Percentiles rank a stretch among this genome's conserved stretches.
phyloP scores from a whole-genome alignment of 1,139 yeast genomes.

The Schizosaccharomyces versatilis region DNA sequence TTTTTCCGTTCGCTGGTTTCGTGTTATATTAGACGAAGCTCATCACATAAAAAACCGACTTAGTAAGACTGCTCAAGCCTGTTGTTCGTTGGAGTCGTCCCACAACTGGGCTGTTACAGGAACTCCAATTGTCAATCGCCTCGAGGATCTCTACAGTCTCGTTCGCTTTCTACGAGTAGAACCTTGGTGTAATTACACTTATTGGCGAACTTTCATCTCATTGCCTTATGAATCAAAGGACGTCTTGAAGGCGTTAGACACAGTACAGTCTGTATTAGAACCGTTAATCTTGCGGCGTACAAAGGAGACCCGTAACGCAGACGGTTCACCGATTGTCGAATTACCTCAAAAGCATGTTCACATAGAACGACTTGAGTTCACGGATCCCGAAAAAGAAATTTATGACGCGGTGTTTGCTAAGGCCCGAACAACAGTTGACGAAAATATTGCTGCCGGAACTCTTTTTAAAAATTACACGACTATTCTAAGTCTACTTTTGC shows the following conservation, averaged over 20 bases:
- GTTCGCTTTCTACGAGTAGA: conserved; percentile 54
- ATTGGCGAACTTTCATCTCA: conserved; percentile 79
- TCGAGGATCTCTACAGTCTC: conserved; percentile 68
- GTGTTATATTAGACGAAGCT: conserved; percentile 78
- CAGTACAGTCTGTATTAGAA: conserved; percentile 63
- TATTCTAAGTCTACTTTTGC: conserved; percentile 58
- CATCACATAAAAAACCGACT: conserved; percentile 67
- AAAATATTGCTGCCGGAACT: conserved; percentile 39
- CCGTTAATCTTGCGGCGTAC: conserved; percentile 73
- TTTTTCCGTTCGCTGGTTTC: conserved; percentile 50
- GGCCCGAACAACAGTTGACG: conserved; percentile 51
- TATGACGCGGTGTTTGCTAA: conserved; percentile 49
- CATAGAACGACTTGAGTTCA: conserved; percentile 45
- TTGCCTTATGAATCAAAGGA: conserved; percentile 60
- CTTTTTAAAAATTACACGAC: conserved; percentile 55
- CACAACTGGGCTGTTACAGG: conserved; percentile 82
- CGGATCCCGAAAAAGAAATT: conserved; percentile 39
- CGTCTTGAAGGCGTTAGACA: conserved; percentile 50
- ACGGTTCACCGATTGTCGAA: conserved; percentile 56
- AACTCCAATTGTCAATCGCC: conserved; percentile 73
- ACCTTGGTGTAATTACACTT: conserved; percentile 74
- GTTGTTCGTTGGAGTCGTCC: conserved; percentile 38
- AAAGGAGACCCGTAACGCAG: conserved; percentile 52
- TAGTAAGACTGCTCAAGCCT: conserved; percentile 63
- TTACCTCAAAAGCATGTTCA: conserved; percentile 57